phyloP scores from a whole-genome alignment of 179 eudicot species.

The Carnegiea gigantea region DNA sequence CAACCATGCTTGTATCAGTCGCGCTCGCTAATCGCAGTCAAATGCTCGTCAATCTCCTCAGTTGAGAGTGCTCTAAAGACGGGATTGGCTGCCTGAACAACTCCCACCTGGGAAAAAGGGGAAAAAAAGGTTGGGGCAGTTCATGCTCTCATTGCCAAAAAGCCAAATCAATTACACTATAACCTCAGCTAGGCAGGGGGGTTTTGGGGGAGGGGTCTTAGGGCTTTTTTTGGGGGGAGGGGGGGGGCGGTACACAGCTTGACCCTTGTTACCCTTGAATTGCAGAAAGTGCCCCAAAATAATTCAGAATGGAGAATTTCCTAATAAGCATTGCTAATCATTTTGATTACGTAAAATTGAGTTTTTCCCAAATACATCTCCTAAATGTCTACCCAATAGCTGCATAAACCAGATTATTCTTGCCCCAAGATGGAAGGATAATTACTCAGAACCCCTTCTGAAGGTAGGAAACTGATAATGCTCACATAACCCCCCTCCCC shows the following conservation, averaged over 20 bases:
- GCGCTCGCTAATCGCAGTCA: slow-evolving; percentile 92
- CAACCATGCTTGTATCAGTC: slow-evolving; percentile 35
- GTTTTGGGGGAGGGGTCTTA: too few species aligned
- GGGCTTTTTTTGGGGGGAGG: neutral
- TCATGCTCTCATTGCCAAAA: neutral
- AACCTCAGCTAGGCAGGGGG: too few species aligned
- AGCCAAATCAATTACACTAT: too few species aligned
- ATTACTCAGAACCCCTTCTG: neutral
- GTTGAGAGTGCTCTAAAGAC: slow-evolving; percentile 66
- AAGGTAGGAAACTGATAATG: neutral
- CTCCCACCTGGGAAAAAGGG: slow-evolving; percentile 68
- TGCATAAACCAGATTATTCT: neutral
- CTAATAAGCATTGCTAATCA: neutral
- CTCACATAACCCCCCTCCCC: too few species aligned
- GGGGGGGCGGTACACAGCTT: neutral
- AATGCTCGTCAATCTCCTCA: slow-evolving; percentile 89
- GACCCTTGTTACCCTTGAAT: neutral
- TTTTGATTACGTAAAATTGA: neutral
- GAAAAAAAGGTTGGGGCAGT: neutral
- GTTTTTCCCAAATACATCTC: neutral
- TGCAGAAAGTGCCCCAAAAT: neutral
- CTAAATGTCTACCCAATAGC: neutral
- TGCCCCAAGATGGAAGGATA: neutral
- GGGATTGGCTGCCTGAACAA: slow-evolving; percentile 71
- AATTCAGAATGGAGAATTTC: neutral